Percentiles rank a stretch among this genome's conserved stretches.
Evolutionary conservation across 257 asterid species (phyloP).

Genomic region (Euphrasia confusa): DNA sequence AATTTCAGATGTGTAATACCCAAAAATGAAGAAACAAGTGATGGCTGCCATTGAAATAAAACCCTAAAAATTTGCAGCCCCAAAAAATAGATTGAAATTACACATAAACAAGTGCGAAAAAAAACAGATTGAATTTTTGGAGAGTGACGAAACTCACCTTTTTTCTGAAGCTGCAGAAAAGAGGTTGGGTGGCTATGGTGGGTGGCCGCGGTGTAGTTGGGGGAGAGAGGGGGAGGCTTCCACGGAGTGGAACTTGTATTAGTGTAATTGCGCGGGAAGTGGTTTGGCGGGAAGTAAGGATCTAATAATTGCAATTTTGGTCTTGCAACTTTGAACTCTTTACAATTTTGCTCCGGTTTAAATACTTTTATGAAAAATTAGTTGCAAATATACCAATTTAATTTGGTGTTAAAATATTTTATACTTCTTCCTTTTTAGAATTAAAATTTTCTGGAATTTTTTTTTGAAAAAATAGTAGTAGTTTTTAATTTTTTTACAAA

Average conservation of each 20-base stretch:
- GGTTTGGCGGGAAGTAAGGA: background rate
- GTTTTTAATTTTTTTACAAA: no score
- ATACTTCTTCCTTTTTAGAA: no score
- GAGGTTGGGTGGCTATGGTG: background rate
- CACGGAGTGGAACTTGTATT: background rate
- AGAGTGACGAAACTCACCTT: constrained; percentile 11
- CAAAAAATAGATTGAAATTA: background rate
- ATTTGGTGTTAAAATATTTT: no score
- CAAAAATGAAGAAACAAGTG: background rate
- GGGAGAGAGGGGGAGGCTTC: background rate
- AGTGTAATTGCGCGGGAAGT: background rate
- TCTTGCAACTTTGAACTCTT: no score
- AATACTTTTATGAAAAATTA: no score
- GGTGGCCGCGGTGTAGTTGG: no score
- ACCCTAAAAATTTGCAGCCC: constrained; percentile 20
- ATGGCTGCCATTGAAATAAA: constrained; percentile 6
- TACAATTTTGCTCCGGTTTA: no score
- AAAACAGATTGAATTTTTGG: constrained; percentile 9
- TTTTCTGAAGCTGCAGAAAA: no score
- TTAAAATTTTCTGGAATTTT: no score
- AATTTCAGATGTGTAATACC: background rate
- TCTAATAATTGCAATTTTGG: no score
- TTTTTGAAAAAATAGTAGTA: no score
- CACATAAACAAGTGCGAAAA: background rate
- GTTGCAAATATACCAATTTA: no score